phyloP scores from a whole-genome alignment of 805 yeast species.

The Sporopachydermia lactativora region DNA sequence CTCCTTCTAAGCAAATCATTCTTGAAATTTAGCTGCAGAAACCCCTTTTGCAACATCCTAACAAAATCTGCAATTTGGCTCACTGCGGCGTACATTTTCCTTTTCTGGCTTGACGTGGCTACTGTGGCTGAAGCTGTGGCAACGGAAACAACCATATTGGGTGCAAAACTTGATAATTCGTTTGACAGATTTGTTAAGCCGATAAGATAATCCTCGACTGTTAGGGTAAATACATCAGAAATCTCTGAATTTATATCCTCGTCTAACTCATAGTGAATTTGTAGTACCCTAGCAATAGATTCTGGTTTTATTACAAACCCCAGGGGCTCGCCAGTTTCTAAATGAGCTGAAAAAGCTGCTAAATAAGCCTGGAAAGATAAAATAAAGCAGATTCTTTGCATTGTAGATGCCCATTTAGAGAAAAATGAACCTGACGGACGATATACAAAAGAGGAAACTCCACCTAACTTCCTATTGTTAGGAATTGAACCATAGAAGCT shows the following conservation, averaged over 20 bases:
- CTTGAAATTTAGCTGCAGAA: constrained; percentile 16
- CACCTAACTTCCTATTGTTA: neutral
- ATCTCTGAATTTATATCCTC: neutral
- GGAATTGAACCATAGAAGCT: neutral
- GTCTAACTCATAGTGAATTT: neutral
- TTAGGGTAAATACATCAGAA: neutral
- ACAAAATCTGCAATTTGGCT: constrained; percentile 8
- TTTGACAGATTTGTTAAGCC: neutral
- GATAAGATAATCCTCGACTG: neutral
- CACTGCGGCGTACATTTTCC: neutral
- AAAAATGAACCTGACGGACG: neutral
- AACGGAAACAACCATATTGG: neutral
- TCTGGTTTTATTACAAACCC: neutral
- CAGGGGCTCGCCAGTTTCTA: neutral
- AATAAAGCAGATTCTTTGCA: neutral
- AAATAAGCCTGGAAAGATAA: neutral
- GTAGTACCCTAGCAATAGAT: neutral
- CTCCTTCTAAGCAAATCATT: constrained; percentile 18
- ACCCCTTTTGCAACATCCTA: constrained; percentile 15
- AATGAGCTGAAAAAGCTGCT: neutral
- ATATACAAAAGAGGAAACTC: neutral
- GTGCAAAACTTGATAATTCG: neutral
- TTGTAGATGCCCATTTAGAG: neutral
- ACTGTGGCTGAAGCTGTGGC: neutral
- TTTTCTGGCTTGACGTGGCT: neutral